These are phyloP conservation scores for Pilobolus umbonatus DNA, from an alignment of 192 early-diverging fungal species.

Conservation along the genomic window DNA sequence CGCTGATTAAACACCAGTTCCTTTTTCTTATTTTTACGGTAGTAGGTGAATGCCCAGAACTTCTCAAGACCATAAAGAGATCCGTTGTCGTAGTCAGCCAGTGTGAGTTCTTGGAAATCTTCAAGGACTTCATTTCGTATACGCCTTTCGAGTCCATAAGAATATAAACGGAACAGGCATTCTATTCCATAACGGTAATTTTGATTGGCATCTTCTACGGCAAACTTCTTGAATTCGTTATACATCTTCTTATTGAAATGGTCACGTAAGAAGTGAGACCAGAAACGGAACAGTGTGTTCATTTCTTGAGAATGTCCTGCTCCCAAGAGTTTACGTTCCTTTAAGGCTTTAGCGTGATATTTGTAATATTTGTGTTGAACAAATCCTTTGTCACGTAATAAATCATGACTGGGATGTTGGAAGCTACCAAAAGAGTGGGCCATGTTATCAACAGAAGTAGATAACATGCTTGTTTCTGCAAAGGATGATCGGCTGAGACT, in stretches of 20 bases:
- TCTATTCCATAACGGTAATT: constrained; percentile 92
- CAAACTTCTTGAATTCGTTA: constrained; percentile 83
- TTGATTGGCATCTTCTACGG: constrained; percentile 80
- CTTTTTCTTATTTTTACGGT: constrained; percentile 79
- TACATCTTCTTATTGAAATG: constrained; percentile 95
- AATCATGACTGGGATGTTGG: constrained; percentile 90
- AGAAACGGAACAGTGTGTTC: constrained; percentile 94
- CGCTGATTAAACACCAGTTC: constrained; percentile 52
- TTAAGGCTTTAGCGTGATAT: constrained; percentile 88
- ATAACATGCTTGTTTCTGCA: constrained; percentile 22
- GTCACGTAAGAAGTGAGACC: constrained; percentile 97
- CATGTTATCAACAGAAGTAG: constrained; percentile 42
- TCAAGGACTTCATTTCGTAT: constrained; percentile 80
- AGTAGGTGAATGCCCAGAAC: constrained; percentile 92
- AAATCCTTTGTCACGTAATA: constrained; percentile 96
- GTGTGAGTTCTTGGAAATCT: constrained; percentile 83
- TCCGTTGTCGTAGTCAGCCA: constrained; percentile 69
- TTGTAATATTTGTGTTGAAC: constrained; percentile 95
- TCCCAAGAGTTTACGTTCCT: constrained; percentile 88
- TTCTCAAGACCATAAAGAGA: constrained; percentile 90
- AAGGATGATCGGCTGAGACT: constrained; percentile 38
- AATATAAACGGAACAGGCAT: constrained; percentile 96
- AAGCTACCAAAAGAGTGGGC: constrained; percentile 56
- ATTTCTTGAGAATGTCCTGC: constrained; percentile 91
- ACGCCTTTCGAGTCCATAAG: constrained; percentile 89